These are phyloP conservation scores for Talinum fruticosum DNA, from an alignment of 148 eudicot species.

Conservation along the genomic window DNA sequence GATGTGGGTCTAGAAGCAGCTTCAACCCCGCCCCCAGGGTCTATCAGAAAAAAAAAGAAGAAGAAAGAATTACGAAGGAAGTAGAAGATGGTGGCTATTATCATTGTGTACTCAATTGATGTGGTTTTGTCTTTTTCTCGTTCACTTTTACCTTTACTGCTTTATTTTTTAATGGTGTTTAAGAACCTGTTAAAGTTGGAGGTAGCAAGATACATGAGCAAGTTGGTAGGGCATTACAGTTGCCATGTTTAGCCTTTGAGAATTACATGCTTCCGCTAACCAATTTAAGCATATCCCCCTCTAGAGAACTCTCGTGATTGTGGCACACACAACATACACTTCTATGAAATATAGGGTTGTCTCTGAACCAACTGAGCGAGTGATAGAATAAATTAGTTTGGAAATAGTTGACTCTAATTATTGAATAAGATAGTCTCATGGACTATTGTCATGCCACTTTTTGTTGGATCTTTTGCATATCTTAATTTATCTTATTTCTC, in stretches of 20 bases:
- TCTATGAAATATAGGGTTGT: no score
- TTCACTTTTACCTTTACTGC: not conserved
- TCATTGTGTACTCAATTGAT: not conserved
- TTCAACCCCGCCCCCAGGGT: not conserved
- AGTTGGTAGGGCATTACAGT: not conserved
- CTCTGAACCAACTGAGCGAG: not conserved
- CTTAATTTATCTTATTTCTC: not conserved
- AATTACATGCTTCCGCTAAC: not conserved
- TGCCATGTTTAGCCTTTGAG: not conserved
- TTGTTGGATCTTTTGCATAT: not conserved
- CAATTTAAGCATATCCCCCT: not conserved
- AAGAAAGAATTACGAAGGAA: not conserved
- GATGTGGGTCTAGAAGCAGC: not conserved
- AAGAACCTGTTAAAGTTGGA: not conserved
- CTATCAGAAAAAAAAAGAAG: not conserved
- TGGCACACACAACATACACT: no score
- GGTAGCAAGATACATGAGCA: not conserved
- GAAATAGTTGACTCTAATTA: not conserved
- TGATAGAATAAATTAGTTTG: not conserved
- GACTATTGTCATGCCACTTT: not conserved
- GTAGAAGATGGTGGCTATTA: not conserved
- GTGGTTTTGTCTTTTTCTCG: not conserved
- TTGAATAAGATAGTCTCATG: not conserved
- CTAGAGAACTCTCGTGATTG: not conserved
- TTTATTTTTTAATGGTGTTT: not conserved